These are phyloP conservation scores for Lanzia echinophila DNA, from an alignment of 2,329 filamentous ascomycete genomes.

Conservation along the genomic window DNA sequence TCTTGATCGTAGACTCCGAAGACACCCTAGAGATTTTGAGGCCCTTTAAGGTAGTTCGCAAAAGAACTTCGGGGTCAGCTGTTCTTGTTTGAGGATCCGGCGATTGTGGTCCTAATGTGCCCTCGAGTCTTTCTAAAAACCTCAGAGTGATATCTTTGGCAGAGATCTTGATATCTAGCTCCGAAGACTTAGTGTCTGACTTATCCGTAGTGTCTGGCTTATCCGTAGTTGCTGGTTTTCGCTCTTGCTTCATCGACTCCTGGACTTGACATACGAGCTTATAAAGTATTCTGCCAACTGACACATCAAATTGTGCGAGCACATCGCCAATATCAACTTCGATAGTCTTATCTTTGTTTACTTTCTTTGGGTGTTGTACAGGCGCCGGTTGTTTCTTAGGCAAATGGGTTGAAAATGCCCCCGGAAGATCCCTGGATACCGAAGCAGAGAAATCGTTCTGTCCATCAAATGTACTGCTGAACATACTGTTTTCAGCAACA, in stretches of 20 bases:
- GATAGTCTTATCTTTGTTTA: constrained; percentile 15
- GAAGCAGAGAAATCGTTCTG: constrained; percentile 24
- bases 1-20: constrained; percentile 18
- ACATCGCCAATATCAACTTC: constrained; percentile 27
- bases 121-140: constrained; percentile 30
- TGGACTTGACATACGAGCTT: constrained; percentile 26
- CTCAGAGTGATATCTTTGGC: constrained; percentile 25
- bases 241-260: constrained; percentile 18
- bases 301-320: constrained; percentile 28
- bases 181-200: constrained; percentile 3
- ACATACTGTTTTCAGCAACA: constrained; percentile 8
- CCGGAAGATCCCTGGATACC: constrained; percentile 48
- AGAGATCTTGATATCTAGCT: constrained; percentile 18
- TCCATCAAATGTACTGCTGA: constrained; percentile 17
- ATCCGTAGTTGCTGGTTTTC: not conserved
- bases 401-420: constrained; percentile 50
- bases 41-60: constrained; percentile 25
- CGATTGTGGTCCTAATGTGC: constrained; percentile 15
- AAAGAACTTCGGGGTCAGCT: constrained; percentile 24
- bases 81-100: constrained; percentile 5
- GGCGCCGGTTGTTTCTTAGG: constrained; percentile 3
- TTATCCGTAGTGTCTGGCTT: constrained; percentile 2
- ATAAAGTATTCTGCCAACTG: constrained; percentile 28
- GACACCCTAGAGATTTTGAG: constrained; percentile 19
- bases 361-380: not conserved